phyloP scores from a whole-genome alignment of 306 rosid species.

The Vigna mungo region DNA sequence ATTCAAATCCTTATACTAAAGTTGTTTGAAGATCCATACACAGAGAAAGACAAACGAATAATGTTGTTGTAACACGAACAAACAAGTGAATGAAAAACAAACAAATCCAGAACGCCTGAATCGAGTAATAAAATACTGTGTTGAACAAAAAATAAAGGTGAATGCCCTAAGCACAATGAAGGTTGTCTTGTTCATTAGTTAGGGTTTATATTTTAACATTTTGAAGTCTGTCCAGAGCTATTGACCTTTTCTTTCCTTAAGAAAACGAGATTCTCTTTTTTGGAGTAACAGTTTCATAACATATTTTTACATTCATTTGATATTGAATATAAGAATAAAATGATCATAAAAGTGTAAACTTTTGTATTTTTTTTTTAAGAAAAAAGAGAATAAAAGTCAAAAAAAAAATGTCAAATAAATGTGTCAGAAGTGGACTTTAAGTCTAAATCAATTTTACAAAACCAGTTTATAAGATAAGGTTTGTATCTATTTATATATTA shows the following conservation, averaged over 20 bases:
- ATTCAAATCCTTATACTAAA: slow-evolving; percentile 10
- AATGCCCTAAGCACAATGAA: neutral
- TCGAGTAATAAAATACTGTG: neutral
- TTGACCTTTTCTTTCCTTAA: neutral
- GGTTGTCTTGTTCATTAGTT: neutral
- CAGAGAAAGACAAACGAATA: slow-evolving; percentile 2
- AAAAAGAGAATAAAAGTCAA: no score
- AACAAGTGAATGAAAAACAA: neutral
- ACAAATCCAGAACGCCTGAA: neutral
- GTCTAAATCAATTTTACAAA: no score
- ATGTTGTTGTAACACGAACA: neutral
- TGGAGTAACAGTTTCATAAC: no score
- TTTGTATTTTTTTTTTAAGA: no score
- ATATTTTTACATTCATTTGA: no score
- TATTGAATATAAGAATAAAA: no score
- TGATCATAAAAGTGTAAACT: no score
- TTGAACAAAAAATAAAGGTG: slow-evolving; percentile 5
- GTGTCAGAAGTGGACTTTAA: no score
- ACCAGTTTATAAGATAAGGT: no score
- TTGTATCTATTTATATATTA: no score
- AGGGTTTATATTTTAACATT: neutral
- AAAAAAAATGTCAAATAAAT: no score
- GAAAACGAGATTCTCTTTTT: neutral
- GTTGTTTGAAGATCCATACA: neutral
- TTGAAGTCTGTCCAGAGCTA: neutral